phyloP scores from a whole-genome alignment of 2,329 filamentous ascomycete species.

The Arthroderma sp. region DNA sequence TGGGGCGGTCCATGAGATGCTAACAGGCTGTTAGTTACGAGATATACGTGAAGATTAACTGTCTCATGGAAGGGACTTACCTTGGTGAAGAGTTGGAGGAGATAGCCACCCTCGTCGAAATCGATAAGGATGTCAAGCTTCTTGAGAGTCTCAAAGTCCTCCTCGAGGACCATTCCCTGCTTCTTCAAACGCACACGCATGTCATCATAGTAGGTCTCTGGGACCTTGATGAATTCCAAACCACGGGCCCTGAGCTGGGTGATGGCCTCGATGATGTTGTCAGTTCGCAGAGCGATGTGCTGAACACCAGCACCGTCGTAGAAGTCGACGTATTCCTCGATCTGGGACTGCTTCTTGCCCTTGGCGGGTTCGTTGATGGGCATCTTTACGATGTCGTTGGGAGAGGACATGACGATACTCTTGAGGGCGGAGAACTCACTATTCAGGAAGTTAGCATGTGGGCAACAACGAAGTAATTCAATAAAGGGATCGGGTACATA shows the following conservation, averaged over 20 bases:
- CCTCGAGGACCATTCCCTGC: slow-evolving; percentile 49
- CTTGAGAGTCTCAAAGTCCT: slow-evolving; percentile 78
- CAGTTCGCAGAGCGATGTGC: slow-evolving; percentile 78
- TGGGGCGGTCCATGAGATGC: slow-evolving; percentile 87
- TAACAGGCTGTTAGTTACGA: slow-evolving; percentile 13
- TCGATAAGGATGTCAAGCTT: slow-evolving; percentile 80
- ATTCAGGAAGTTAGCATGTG: background rate
- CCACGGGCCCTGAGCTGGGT: slow-evolving; percentile 69
- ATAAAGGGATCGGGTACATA: slow-evolving; percentile 19
- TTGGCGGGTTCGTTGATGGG: slow-evolving; percentile 92
- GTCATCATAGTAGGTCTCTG: slow-evolving; percentile 69
- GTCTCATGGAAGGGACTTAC: slow-evolving; percentile 18
- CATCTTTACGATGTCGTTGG: slow-evolving; percentile 86
- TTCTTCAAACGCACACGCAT: slow-evolving; percentile 63
- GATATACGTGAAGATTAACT: background rate
- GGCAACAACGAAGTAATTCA: background rate
- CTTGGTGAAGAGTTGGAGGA: slow-evolving; percentile 65
- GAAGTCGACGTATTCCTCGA: slow-evolving; percentile 86
- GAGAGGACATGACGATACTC: slow-evolving; percentile 79
- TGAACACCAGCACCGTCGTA: slow-evolving; percentile 84
- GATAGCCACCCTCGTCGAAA: slow-evolving; percentile 84
- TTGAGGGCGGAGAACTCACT: slow-evolving; percentile 74
- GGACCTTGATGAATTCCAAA: slow-evolving; percentile 85
- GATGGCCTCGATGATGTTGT: slow-evolving; percentile 67
- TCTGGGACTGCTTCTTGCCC: slow-evolving; percentile 84